These are phyloP conservation scores for Passiflora organensis DNA, from an alignment of 345 rosid genomes.

Conservation along the genomic window DNA sequence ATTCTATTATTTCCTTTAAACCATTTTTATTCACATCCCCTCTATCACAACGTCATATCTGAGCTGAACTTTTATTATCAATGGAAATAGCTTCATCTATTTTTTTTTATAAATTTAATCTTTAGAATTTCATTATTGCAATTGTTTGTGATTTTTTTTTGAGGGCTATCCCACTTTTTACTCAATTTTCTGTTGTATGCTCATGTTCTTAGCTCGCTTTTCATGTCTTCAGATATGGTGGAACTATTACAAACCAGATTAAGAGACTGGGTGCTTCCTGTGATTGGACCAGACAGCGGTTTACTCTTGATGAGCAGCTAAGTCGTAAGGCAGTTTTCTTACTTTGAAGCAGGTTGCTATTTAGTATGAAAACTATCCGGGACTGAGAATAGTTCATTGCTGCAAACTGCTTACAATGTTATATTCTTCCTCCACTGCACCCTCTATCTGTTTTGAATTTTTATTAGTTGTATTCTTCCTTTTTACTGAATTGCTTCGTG, in stretches of 20 bases:
- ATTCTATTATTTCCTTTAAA: no score
- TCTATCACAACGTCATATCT: no score
- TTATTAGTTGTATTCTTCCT: neutral
- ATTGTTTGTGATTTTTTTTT: slow-evolving; percentile 4
- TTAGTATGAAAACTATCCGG: neutral
- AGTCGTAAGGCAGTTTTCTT: slow-evolving; percentile 83
- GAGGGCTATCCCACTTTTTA: neutral
- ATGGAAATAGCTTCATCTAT: neutral
- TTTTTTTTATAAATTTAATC: neutral
- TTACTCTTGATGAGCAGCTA: slow-evolving; percentile 95
- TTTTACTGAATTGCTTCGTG: slow-evolving; percentile 14
- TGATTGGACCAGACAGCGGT: slow-evolving; percentile 91
- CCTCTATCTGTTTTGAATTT: neutral
- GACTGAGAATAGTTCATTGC: no score
- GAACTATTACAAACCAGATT: slow-evolving; percentile 87
- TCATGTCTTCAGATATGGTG: slow-evolving; percentile 68
- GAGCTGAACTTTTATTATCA: neutral
- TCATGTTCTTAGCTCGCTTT: slow-evolving; percentile 7
- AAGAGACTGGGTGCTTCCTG: slow-evolving; percentile 98
- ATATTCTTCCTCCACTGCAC: no score
- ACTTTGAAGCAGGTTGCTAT: slow-evolving; percentile 20
- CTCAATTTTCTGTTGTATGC: neutral
- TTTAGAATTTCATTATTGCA: neutral
- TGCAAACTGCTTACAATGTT: no score
- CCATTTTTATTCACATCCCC: no score